Percentiles rank a stretch among this genome's conserved stretches.
phyloP scores from a whole-genome alignment of 192 early-diverging fungal genomes.

The Umbelopsis ramanniana region DNA sequence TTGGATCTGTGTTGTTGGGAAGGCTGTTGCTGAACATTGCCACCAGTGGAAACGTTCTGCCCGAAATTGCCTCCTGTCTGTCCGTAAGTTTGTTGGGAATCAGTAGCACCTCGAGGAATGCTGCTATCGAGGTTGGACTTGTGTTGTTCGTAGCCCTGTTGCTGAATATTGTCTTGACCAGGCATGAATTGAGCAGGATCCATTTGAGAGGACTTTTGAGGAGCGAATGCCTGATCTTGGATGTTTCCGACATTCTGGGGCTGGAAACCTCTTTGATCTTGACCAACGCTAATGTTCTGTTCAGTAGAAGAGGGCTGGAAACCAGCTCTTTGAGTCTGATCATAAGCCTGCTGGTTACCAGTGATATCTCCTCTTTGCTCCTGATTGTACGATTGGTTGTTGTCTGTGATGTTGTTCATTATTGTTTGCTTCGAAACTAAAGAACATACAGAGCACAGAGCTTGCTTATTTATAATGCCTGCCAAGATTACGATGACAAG shows the following conservation, averaged over 20 bases:
- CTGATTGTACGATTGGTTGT: background rate
- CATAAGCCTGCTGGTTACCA: background rate
- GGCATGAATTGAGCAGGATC: too few species aligned
- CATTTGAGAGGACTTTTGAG: background rate
- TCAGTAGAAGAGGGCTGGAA: slow-evolving; percentile 2
- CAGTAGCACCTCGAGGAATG: too few species aligned
- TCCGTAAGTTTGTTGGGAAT: too few species aligned
- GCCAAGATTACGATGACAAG: background rate
- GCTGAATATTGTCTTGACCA: too few species aligned
- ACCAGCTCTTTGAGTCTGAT: slow-evolving; percentile 3
- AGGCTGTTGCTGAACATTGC: background rate
- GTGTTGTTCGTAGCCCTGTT: too few species aligned
- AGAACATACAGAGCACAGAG: too few species aligned
- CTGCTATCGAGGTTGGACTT: too few species aligned
- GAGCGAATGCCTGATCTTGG: background rate
- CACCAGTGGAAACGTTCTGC: too few species aligned
- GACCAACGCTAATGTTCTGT: slow-evolving; percentile 4
- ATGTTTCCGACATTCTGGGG: background rate
- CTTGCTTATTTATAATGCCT: background rate
- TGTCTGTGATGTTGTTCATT: background rate
- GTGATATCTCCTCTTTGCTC: background rate
- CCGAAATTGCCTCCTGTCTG: too few species aligned
- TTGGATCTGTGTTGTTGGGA: background rate
- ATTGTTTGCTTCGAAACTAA: background rate
- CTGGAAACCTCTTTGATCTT: slow-evolving; percentile 17